Evolutionary conservation across 148 eudicot genomes (phyloP), one percentile per base, ranked within the genome.

Genomic region (Talinum fruticosum): DNA sequence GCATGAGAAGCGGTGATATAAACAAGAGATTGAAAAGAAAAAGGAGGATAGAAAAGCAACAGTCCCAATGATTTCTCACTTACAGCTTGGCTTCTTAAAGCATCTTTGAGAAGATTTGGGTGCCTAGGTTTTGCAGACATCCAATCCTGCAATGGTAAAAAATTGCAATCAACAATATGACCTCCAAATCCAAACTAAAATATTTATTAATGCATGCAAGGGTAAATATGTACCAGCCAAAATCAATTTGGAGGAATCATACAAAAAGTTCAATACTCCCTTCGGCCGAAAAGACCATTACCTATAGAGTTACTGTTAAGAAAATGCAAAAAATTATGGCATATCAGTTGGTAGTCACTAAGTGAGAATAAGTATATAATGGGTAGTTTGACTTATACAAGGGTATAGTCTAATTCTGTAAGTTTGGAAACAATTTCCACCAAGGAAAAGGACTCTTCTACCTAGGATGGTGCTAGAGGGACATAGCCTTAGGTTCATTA

Each of bases 91-190:
- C 83, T 88, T 73, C 77, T 85, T 79, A 91, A 76, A 76, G 99
- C 99, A 82, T 92, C 90, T 80, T 86, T 93, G 24, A 93, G 89
- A 28, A 96, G 89, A 78, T 81, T 88, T 24, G 81, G 86, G 83
- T 96, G 97, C 71, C 93, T 80, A 66, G 97, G 93, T 79, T 96
- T 93, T 62, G 88, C 87, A 69, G 85, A 87, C 82, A 86, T 87
- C 92, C 82, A 89, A 72, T 92, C 98, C 98, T 94, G 88, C 78
- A 83, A 70, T 13, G 66, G 32, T 26, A 71, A 83, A 81, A 5
- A 74, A 75, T 29, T 6, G 13, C 13, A 34, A 37, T 82, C 19
- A 83, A 61, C 49, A 67, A 26, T 36, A 29, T 64, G 57, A 37
- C 24, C 73, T 49, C 54, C 26, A 47, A 37, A 45, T 30, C 26